Conservation (phyloP, 2,329 filamentous ascomycete genomes). For the Tolypocladium tropicale region DNA sequence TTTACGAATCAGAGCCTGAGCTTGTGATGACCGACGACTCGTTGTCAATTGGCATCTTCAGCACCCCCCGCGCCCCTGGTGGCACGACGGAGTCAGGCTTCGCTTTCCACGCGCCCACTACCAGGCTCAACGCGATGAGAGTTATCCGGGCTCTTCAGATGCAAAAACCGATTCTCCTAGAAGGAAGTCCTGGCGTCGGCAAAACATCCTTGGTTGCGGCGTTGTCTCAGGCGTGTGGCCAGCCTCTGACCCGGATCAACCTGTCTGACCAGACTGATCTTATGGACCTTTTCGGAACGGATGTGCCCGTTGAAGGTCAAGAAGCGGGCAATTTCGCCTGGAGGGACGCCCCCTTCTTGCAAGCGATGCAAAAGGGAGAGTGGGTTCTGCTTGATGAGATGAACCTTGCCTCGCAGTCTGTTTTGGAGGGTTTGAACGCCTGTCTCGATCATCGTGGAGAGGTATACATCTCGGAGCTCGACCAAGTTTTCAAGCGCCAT, state of each 20-base stretch:
- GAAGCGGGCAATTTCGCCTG: constrained; percentile 86
- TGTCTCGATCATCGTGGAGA: constrained; percentile 94
- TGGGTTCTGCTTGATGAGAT: constrained; percentile 98
- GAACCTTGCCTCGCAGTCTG: constrained; percentile 95
- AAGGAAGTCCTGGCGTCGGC: constrained; percentile 95
- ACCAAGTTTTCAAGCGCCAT: constrained; percentile 87
- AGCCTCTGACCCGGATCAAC: constrained; percentile 85
- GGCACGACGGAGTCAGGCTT: constrained; percentile 22
- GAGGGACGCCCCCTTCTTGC: constrained; percentile 90
- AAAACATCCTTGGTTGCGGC: constrained; percentile 92
- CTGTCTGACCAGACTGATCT: constrained; percentile 95
- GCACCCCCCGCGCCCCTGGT: constrained; percentile 42
- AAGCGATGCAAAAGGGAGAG: constrained; percentile 91
- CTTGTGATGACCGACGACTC: constrained; percentile 40
- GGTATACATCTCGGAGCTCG: constrained; percentile 89
- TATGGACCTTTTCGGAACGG: constrained; percentile 94
- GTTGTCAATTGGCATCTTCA: constrained; percentile 67
- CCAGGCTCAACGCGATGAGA: constrained; percentile 79
- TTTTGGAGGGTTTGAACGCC: constrained; percentile 90
- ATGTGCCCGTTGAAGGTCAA: constrained; percentile 90
- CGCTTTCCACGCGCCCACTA: constrained; percentile 82
- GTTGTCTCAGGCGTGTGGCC: constrained; percentile 68
- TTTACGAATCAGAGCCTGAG: constrained; percentile 55
- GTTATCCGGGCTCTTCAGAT: constrained; percentile 83
- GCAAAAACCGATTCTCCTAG: constrained; percentile 81